A percentile compares a stretch with the other conserved stretches of the same genome.
Evolutionary conservation across 805 yeast species (phyloP).

Genomic region (Ogataea paradorogensis): DNA sequence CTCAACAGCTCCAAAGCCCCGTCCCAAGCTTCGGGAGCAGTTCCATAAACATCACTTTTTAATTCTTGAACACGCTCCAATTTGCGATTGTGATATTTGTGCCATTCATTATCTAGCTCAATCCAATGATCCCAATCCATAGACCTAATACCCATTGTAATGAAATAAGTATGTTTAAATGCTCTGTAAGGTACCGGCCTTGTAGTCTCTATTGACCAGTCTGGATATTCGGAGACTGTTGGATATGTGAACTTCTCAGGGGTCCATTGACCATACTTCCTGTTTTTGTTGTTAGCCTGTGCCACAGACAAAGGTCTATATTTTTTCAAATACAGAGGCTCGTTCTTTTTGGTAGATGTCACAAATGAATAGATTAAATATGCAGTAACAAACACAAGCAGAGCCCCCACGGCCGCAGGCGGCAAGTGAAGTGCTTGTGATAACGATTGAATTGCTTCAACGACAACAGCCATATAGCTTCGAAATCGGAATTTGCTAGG

Average conservation of each 20-base stretch:
- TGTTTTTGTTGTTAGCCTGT: conserved; percentile 41
- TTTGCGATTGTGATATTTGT: conserved; percentile 51
- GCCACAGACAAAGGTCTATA: conserved; percentile 34
- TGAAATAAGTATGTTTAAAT: conserved; percentile 59
- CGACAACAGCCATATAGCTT: conserved; percentile 5
- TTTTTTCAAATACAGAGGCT: conserved; percentile 12
- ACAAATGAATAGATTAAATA: conserved; percentile 1
- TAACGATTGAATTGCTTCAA: conserved; percentile 1
- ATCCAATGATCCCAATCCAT: conserved; percentile 65
- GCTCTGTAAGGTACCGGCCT: conserved; percentile 64
- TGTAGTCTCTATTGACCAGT: conserved; percentile 50
- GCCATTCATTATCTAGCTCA: conserved; percentile 67
- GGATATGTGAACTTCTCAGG: conserved; percentile 54
- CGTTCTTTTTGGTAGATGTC: neutral
- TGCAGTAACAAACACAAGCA: conserved; percentile 8
- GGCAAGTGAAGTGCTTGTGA: conserved; percentile 8
- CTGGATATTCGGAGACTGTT: conserved; percentile 41
- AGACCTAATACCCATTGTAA: conserved; percentile 67
- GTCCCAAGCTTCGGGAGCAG: conserved; percentile 46
- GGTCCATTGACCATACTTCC: conserved; percentile 50
- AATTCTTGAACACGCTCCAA: conserved; percentile 44
- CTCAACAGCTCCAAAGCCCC: conserved; percentile 56
- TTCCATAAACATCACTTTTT: conserved; percentile 48
- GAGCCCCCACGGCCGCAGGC: conserved; percentile 6
- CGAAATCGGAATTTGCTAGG: neutral